Evolutionary conservation across 78 protist genomes (phyloP).

Genomic region (Cavenderia fasciculata): DNA sequence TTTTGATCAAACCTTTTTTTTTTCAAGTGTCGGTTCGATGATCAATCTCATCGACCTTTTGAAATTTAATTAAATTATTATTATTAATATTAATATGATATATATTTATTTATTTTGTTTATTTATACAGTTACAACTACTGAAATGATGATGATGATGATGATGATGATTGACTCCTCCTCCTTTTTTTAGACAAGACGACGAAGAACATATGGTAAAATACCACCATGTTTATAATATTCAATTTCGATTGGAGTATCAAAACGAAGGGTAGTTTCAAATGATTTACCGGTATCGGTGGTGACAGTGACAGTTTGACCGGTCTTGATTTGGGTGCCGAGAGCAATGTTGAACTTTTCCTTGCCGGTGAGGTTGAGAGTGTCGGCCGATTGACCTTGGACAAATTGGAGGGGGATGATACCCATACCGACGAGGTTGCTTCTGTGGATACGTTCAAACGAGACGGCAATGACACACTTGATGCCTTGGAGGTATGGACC

Average conservation of each 20-base stretch:
- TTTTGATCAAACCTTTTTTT: too few species aligned
- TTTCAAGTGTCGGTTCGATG: too few species aligned
- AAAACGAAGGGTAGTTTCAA: constrained; percentile 83
- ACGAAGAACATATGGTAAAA: constrained; percentile 86
- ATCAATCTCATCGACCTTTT: too few species aligned
- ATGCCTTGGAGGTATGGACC: constrained; percentile 91
- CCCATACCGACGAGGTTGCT: constrained; percentile 91
- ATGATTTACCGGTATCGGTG: constrained; percentile 54
- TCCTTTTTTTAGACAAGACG: not conserved
- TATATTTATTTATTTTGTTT: too few species aligned
- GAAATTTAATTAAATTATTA: too few species aligned
- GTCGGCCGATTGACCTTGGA: constrained; percentile 83
- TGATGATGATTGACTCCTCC: too few species aligned
- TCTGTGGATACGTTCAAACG: constrained; percentile 92
- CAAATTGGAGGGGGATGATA: constrained; percentile 90
- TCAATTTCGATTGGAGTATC: constrained; percentile 88
- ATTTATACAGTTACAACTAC: too few species aligned
- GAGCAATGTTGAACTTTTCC: constrained; percentile 80
- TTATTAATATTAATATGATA: too few species aligned
- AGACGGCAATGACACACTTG: constrained; percentile 88
- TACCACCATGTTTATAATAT: constrained; percentile 88
- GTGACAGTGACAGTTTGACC: constrained; percentile 80
- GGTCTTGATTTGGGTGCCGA: constrained; percentile 75
- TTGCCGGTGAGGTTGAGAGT: constrained; percentile 86
- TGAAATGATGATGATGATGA: too few species aligned